Base-by-base conservation (phyloP, 1,284 basidiomycete species). In the Malassezia brasiliensis region DNA sequence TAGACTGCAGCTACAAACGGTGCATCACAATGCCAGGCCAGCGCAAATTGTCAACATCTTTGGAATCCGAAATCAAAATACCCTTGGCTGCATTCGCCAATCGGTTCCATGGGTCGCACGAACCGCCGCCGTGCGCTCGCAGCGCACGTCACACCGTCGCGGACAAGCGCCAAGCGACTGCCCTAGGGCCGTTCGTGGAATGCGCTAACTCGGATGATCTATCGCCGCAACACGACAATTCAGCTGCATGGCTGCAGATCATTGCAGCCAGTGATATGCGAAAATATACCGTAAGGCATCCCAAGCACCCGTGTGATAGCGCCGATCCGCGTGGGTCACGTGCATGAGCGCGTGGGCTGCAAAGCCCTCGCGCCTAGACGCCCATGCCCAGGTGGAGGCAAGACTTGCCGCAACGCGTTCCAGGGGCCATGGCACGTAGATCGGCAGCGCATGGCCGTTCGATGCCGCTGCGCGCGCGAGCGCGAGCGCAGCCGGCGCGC, bases 401-500 rank as follows among this genome's bases (percentile, higher is more conserved):
- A 10, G 8, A 4, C 17, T 15, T 9, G 25, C 42, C 2, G 32
- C 6, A 1, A 31, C 38, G 22, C 17, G 17, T 14, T 31, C 25
- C 25, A 28, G 25, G 7, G 25, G 25, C 25, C 45, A 52, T 52
- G 51, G 44, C 51, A 4, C 32, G 42, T 20, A 22, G 36, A 12
- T n/a, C 47, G n/a, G 25, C 36, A 17, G 38, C 45, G 22, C 42
- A 52, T 19, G 25, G 50, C 25, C 50, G 50, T 8, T 40, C 41
- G 17, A 41, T 47, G 25, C 50, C 50, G 32, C 42, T 52, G 35
- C 52, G 52, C 37, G 44, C 45, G 20, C 45, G 39, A 14, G 49
- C 37, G 34, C 48, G 54, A 30, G 31, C n/a, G n/a, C 53, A 50
- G 48, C 54, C 54, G n/a, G n/a, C 22, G 12, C 54, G 54, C 31